Base-by-base conservation (phyloP, 1,284 basidiomycete genomes). In the Mrakiaceae sp. region DNA sequence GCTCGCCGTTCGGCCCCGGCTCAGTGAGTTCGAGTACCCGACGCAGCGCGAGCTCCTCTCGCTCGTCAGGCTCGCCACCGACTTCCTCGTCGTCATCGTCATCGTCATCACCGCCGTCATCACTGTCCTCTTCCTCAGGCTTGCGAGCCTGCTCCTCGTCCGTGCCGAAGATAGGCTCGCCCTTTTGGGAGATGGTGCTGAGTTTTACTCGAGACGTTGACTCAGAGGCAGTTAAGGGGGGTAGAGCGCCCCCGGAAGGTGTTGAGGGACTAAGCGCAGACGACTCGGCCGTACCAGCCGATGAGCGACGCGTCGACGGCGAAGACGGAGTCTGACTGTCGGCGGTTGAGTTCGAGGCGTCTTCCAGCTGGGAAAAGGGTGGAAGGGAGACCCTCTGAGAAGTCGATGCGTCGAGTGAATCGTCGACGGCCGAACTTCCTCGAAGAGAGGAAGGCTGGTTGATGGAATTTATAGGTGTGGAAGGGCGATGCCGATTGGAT, bases 11-110 rank as follows among this genome's bases (percentile, higher is more conserved):
- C 8, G 51, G n/a, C 7, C 53, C 16, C 12, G 64, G 64, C 42
- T 54, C 54, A 5, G 64, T 58, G 11, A 62, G 39, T 52, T 66
- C 64, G 48, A 66, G 52, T 16, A 66, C 59, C 16, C 44, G 42
- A n/a, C 49, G 43, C 27, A 66, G 47, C 43, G 60, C 52, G 49
- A 52, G 57, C 60, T 66, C 55, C 14, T 40, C 50, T 2, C 46
- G 49, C 27, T 53, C 60, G 9, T n/a, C 44, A 43, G 62, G 48
- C 39, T 65, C 49, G 27, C 50, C 54, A 14, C 4, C 14, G n/a
- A 12, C 48, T 40, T 40, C 50, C 3, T 50, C 60, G 43, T 53
- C 60, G 9, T n/a, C 44, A 43, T 66, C 64, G 54, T 65, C 64
- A 44, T 58, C 54, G 12, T 65, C 49, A 14, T 56, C 54, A 16